Base-by-base conservation (phyloP, 1,139 yeast species). In the Chernovozyma aurita region DNA sequence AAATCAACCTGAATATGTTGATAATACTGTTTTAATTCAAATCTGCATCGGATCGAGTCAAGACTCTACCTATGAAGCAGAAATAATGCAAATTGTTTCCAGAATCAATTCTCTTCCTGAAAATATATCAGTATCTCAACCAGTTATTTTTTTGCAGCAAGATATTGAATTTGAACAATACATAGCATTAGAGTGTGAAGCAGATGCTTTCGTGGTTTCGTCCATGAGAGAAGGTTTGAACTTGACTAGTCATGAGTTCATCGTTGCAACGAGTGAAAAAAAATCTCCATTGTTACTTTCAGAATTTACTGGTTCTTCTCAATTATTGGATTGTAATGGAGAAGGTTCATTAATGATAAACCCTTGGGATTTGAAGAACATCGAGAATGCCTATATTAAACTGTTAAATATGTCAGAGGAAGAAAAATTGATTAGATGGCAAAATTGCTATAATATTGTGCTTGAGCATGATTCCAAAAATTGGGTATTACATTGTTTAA, bases 181-280 rank as follows among this genome's bases (percentile, higher is more conserved):
- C 53, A 61, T 92, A 46, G 97, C 96, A 0, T 63, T 92, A 38
- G 75, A 85, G 38, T 68, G 81, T 31, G 97, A 88, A 55, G 96
- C 97, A 0, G 95, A 85, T 47, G 70, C 78, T 2, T 92, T 92
- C 56, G 80, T 85, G 25, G 96, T 92, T 3, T 80, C 95, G 4
- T 84, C 96, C 1, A 76, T 92, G 72, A 79, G 98, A 54, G 99
- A 94, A 59, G 98, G 98, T 15, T 85, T 92, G 85, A 92, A 92
- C 52, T 68, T 92, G 53, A 88, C 98, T 0, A 88, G 97, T 50
- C 98, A 94, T 53, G 98, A 92, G 57, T 94, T 84, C 55, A 76
- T 88, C 27, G 82, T 81, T 39, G 87, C 95, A 18, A 78, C 95
- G 3, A 65, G 71, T 21, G 79, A 76, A 29, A 74, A 76, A 44